These are phyloP conservation scores for Mortierella sp. DNA, from an alignment of 371 early-diverging fungal species.

Conservation along the genomic window DNA sequence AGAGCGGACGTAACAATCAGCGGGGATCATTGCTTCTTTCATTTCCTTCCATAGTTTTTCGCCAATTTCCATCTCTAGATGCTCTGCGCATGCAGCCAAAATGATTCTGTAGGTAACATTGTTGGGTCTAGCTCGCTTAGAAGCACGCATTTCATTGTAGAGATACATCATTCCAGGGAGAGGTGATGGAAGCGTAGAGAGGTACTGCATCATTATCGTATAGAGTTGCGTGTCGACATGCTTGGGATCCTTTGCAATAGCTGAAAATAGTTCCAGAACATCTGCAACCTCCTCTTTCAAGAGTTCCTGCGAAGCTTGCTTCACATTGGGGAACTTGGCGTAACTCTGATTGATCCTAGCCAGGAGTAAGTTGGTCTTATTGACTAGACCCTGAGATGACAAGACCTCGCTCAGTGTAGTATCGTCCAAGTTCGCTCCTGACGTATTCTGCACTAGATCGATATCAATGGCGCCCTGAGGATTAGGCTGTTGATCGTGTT, in stretches of 20 bases:
- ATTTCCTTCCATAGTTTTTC: constrained; percentile 33
- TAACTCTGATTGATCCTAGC: constrained; percentile 40
- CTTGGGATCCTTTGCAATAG: constrained; percentile 26
- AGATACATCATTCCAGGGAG: constrained; percentile 45
- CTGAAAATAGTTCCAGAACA: constrained; percentile 41
- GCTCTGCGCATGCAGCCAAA: constrained; percentile 49
- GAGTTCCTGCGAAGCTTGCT: constrained; percentile 25
- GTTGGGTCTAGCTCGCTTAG: constrained; percentile 27
- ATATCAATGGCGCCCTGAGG: too few species aligned
- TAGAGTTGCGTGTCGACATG: constrained; percentile 40
- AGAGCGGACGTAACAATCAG: constrained; percentile 29
- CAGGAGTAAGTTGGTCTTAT: constrained; percentile 37
- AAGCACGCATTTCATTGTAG: constrained; percentile 34
- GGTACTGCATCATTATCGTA: constrained; percentile 53
- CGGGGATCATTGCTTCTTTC: constrained; percentile 5
- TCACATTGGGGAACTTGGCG: constrained; percentile 5
- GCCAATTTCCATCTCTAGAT: constrained; percentile 44
- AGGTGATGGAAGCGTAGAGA: constrained; percentile 48
- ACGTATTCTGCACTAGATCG: neutral
- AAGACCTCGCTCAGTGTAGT: neutral
- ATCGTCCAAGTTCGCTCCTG: constrained; percentile 8
- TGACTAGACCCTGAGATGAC: constrained; percentile 16
- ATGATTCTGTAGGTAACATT: constrained; percentile 37
- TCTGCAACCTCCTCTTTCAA: constrained; percentile 42
- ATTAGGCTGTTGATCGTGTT: too few species aligned